phyloP scores from a whole-genome alignment of 495 filamentous ascomycete genomes.

The Apodospora peruviana region DNA sequence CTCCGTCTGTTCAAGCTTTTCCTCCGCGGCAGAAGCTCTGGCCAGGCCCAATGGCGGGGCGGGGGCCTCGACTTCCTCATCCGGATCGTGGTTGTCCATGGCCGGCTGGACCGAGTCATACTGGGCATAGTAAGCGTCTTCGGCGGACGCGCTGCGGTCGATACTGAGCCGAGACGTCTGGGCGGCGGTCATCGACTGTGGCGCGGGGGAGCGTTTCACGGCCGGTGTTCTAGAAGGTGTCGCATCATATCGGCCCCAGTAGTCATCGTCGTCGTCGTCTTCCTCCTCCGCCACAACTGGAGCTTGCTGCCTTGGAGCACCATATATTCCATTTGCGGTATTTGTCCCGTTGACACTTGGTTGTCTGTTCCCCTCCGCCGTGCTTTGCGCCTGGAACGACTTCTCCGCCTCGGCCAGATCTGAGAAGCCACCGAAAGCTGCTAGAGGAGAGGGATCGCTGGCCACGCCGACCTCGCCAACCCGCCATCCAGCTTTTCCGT shows the following conservation, averaged over 20 bases:
- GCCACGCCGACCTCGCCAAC: slow-evolving; percentile 70
- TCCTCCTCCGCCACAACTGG: slow-evolving; percentile 29
- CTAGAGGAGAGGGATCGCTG: slow-evolving; percentile 38
- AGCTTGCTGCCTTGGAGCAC: slow-evolving; percentile 5
- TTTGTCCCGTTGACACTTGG: neutral
- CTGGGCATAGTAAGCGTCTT: slow-evolving; percentile 78
- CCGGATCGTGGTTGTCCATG: slow-evolving; percentile 82
- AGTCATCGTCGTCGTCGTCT: slow-evolving; percentile 81
- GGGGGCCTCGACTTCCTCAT: slow-evolving; percentile 46
- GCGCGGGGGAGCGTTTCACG: slow-evolving; percentile 55
- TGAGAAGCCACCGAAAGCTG: slow-evolving; percentile 31
- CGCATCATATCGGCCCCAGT: slow-evolving; percentile 91
- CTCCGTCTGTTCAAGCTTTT: slow-evolving; percentile 13
- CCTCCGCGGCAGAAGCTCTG: slow-evolving; percentile 13
- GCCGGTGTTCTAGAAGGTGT: slow-evolving; percentile 75
- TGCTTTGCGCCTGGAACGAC: slow-evolving; percentile 29
- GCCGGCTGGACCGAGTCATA: slow-evolving; percentile 87
- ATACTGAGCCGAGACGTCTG: neutral
- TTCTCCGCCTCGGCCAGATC: slow-evolving; percentile 40
- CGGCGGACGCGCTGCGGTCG: slow-evolving; percentile 39
- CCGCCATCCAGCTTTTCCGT: slow-evolving; percentile 73
- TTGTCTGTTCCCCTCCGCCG: slow-evolving; percentile 10
- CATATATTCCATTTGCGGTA: slow-evolving; percentile 2
- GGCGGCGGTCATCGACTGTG: slow-evolving; percentile 21
- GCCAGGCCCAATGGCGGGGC: slow-evolving; percentile 32